Conservation (phyloP, 2,329 filamentous ascomycete species). For the Fusarium oligoseptatum region DNA sequence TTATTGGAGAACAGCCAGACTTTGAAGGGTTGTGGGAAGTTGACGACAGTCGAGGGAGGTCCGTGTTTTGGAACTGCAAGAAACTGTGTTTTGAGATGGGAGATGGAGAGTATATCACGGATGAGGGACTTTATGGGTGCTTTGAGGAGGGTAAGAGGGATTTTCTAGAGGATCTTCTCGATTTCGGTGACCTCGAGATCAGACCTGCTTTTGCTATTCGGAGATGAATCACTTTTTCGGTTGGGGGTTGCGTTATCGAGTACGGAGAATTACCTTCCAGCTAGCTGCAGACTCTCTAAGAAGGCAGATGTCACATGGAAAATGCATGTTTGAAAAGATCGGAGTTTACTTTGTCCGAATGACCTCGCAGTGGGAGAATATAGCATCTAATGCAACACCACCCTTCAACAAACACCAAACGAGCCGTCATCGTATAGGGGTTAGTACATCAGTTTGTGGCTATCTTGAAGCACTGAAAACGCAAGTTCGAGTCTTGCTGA, state of each 20-base stretch:
- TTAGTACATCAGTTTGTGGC: constrained; percentile 2
- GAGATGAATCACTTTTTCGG: not conserved
- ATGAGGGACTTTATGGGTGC: not conserved
- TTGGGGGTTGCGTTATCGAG: not conserved
- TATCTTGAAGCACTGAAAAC: not conserved
- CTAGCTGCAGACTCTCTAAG: not conserved
- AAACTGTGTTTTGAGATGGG: not conserved
- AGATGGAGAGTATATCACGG: not conserved
- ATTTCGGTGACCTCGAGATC: not conserved
- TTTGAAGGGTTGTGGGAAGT: constrained; percentile 11
- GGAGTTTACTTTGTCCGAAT: not conserved
- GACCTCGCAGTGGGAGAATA: not conserved
- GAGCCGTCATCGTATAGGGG: not conserved
- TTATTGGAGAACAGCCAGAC: constrained; percentile 11
- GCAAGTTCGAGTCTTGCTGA: constrained; percentile 4
- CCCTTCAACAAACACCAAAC: not conserved
- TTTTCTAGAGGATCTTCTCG: fast-evolving
- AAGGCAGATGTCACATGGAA: not conserved
- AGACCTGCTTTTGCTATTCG: not conserved
- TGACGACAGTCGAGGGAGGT: not conserved
- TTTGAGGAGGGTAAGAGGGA: not conserved
- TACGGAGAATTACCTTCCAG: no score
- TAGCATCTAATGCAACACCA: not conserved
- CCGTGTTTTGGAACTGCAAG: not conserved
- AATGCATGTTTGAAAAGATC: not conserved